Evolutionary conservation across 805 yeast genomes (phyloP), one percentile per base, ranked within the genome.

Genomic region (Wickerhamiella azymoides): DNA sequence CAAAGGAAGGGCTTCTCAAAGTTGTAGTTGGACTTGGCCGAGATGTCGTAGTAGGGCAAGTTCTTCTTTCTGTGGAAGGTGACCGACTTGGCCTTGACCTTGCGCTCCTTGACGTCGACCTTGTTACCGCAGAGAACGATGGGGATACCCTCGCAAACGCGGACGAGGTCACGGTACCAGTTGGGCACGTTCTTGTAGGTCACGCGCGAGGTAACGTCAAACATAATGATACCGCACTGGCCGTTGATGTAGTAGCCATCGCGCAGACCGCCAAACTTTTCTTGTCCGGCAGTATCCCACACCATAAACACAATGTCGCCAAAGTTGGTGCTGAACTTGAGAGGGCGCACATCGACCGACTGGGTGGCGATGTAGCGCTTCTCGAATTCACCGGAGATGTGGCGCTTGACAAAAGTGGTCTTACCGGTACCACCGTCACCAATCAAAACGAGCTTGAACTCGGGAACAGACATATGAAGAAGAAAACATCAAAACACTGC

Each of bases 361-460:
- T 89, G 83, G 49, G 98, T 92, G 64, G 98, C 99, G 69, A 83
- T 85, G 75, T 92, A 92, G 71, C 88, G 88, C 75, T 92, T 92
- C 72, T 92, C 98, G 66, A 92, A 92, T 70, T 92, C 99, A 73
- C 98, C 71, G 54, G 98, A 89, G 70, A 88, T 79, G 72, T 92
- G 99, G 77, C 99, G 88, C 77, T 93, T 92, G 68, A 92, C 99
- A 61, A 92, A 92, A 50, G 99, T 92, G 75, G 99, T 92, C 80
- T 92, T 92, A 74, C 99, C 99, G 70, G 98, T 92, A 79, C 99
- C 99, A 77, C 99, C 99, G 67, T 92, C 99, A 68, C 99, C 99
- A 71, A 92, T 98, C 63, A 92, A 80, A 62, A 92, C 99, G 69
- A 92, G 79, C 76, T 92, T 92, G 72, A 92, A 92, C 57, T 95